These are phyloP conservation scores for Exophiala bonariae DNA, from an alignment of 2,329 filamentous ascomycete species.

Conservation along the genomic window DNA sequence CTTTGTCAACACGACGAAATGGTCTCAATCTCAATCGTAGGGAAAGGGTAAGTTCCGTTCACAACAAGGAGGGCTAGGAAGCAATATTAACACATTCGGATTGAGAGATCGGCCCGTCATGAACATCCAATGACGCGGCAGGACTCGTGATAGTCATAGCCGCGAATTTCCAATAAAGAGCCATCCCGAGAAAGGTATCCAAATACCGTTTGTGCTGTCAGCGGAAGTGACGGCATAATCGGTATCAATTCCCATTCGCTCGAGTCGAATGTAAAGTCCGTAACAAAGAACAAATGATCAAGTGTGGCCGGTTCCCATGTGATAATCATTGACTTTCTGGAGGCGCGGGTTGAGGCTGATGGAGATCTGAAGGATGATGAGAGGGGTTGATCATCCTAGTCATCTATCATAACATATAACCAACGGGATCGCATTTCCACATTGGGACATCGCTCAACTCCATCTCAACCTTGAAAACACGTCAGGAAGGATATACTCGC, in stretches of 20 bases:
- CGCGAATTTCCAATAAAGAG: background rate
- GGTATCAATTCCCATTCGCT: background rate
- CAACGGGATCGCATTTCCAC: constrained; percentile 23
- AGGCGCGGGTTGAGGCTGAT: constrained; percentile 1
- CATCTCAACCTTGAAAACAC: constrained; percentile 17
- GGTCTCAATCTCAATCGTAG: too few relatives aligned
- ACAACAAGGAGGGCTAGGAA: background rate
- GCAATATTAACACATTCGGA: too few relatives aligned
- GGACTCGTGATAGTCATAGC: background rate
- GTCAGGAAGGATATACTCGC: constrained; percentile 3
- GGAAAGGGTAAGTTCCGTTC: background rate
- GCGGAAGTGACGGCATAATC: background rate
- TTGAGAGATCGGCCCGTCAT: too few relatives aligned
- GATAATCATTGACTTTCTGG: constrained; percentile 7
- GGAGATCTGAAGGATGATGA: background rate
- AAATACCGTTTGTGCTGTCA: constrained; percentile 16
- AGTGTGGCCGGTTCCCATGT: constrained; percentile 4
- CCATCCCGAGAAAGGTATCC: constrained; percentile 19
- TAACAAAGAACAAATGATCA: too few relatives aligned
- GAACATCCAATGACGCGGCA: background rate
- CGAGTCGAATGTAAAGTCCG: background rate
- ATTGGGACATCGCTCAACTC: constrained; percentile 15
- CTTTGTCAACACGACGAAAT: too few relatives aligned
- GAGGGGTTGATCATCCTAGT: background rate
- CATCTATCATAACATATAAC: background rate